phyloP scores from a whole-genome alignment of 176 grass and related monocot genomes.

The Thalia dealbata region DNA sequence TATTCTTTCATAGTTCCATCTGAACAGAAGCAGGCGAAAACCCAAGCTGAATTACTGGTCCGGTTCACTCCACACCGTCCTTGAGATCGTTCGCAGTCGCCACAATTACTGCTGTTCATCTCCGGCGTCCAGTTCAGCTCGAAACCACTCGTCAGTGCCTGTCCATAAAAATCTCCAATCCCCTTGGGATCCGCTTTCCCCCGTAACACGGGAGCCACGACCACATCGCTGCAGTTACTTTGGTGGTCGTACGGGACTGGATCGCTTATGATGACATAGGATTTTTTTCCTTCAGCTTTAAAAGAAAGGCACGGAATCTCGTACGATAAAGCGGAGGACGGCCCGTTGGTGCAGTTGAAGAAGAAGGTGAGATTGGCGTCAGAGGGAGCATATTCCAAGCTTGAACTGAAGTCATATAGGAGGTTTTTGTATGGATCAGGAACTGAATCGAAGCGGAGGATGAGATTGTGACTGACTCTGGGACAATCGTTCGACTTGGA shows the following conservation, averaged over 20 bases:
- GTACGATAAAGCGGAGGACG: rapidly evolving
- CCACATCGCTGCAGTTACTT: background rate
- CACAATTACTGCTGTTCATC: background rate
- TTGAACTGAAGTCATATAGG: no score
- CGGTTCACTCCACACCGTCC: background rate
- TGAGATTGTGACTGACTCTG: background rate
- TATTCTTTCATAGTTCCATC: background rate
- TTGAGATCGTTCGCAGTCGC: background rate
- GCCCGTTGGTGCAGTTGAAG: background rate
- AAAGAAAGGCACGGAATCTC: background rate
- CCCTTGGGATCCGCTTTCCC: background rate
- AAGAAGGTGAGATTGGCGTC: slow-evolving; percentile 5
- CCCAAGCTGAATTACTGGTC: background rate
- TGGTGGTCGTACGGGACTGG: background rate
- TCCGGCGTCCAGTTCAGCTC: no score
- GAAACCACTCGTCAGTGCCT: no score
- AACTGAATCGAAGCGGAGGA: no score
- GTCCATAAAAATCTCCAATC: no score
- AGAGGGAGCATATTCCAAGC: background rate
- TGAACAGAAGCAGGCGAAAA: background rate
- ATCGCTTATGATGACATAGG: background rate
- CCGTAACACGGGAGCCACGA: background rate
- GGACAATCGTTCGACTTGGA: background rate
- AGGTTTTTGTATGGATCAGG: no score
- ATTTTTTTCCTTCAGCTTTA: background rate